Conservation (phyloP, 2,329 filamentous ascomycete genomes). For the Monosporascus cannonballus region DNA sequence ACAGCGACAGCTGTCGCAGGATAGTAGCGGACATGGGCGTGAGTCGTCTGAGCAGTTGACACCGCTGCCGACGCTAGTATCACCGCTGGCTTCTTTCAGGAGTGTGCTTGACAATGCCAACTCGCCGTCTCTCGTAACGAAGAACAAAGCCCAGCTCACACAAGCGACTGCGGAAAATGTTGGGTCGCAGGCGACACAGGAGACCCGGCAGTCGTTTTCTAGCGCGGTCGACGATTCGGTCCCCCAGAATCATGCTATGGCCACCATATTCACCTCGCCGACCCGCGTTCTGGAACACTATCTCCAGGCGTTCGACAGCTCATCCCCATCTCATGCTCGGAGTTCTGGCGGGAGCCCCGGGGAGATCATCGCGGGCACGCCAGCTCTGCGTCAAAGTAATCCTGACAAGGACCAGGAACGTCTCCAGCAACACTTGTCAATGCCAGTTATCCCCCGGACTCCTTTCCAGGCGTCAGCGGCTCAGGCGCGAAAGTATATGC, state of each 20-base stretch:
- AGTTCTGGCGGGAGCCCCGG: constrained; percentile 7
- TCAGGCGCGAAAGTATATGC: background rate
- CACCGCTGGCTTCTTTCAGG: constrained; percentile 35
- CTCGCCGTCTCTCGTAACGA: constrained; percentile 25
- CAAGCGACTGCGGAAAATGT: constrained; percentile 1
- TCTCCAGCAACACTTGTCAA: background rate
- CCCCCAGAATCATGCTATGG: constrained; percentile 28
- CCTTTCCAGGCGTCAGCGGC: background rate
- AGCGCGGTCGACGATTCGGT: constrained; percentile 53
- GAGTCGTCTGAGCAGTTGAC: constrained; percentile 6
- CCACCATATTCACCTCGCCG: constrained; percentile 37
- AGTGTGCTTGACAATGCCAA: constrained; percentile 38
- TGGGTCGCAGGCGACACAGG: constrained; percentile 16
- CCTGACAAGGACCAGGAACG: no score
- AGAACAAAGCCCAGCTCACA: background rate
- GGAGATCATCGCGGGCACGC: constrained; percentile 6
- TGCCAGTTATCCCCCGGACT: constrained; percentile 1
- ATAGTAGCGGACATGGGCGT: constrained; percentile 1
- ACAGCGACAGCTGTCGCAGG: constrained; percentile 7
- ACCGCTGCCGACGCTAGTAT: constrained; percentile 14
- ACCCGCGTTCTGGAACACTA: constrained; percentile 45
- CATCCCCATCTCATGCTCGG: constrained; percentile 10
- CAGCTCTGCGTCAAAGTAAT: background rate
- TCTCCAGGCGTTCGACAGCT: constrained; percentile 30
- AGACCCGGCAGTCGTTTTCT: constrained; percentile 37